These are phyloP conservation scores for Mucuna pruriens DNA, from an alignment of 306 rosid species.

Conservation along the genomic window DNA sequence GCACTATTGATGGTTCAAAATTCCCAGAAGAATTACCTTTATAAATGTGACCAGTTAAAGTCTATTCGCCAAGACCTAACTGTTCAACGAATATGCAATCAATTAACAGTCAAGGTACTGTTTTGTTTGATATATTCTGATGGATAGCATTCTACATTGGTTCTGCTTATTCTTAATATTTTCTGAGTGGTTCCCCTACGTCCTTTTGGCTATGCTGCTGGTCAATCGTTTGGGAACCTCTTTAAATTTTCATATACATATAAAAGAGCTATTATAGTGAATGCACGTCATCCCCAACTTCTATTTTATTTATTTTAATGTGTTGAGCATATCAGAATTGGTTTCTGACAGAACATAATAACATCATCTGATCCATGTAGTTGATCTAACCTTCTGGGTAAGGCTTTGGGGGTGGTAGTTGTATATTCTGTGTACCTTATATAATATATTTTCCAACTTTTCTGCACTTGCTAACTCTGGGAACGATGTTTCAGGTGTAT, in stretches of 20 bases:
- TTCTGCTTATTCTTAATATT: slow-evolving; percentile 16
- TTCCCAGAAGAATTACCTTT: slow-evolving; percentile 91
- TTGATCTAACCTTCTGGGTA: background rate
- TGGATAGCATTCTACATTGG: background rate
- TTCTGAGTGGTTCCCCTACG: slow-evolving; percentile 52
- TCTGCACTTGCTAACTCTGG: slow-evolving; percentile 9
- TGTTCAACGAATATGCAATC: slow-evolving; percentile 88
- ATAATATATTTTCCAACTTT: slow-evolving; percentile 17
- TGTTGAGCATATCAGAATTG: background rate
- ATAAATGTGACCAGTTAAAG: slow-evolving; percentile 95
- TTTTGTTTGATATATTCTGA: slow-evolving; percentile 37
- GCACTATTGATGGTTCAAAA: slow-evolving; percentile 84
- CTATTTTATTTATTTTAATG: background rate
- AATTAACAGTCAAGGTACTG: slow-evolving; percentile 86
- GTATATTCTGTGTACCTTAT: background rate
- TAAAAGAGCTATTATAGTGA: background rate
- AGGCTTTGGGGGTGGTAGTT: slow-evolving; percentile 10
- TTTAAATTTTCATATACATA: background rate
- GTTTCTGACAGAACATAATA: slow-evolving; percentile 13
- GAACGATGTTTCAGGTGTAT: slow-evolving; percentile 69
- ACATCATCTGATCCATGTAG: background rate
- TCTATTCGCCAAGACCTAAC: slow-evolving; percentile 99
- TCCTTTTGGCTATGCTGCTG: slow-evolving; percentile 30
- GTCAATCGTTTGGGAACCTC: background rate
- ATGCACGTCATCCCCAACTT: background rate